Conservation (phyloP, 345 rosid species). For the Balakata baccata region DNA sequence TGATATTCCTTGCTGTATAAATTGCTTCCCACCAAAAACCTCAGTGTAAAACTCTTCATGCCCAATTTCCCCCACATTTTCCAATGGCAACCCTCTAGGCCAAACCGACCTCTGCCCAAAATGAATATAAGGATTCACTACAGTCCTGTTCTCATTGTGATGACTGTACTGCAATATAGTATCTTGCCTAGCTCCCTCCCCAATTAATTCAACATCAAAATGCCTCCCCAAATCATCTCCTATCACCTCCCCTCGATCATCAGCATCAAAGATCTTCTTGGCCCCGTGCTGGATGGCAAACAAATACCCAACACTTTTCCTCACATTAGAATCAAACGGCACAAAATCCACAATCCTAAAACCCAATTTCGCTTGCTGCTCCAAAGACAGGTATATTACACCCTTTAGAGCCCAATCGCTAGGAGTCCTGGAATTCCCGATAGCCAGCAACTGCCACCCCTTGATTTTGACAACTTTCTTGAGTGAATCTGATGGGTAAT, state of each 20-base stretch:
- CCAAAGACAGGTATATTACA: conserved; percentile 73
- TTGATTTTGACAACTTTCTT: conserved; percentile 57
- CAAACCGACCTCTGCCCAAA: conserved; percentile 97
- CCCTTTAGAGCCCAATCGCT: conserved; percentile 88
- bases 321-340: conserved; percentile 85
- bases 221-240: conserved; percentile 77
- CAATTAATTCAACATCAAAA: conserved; percentile 86
- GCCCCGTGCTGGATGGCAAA: conserved; percentile 98
- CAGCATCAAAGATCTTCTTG: conserved; percentile 85
- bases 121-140: conserved; percentile 89
- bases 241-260: conserved; percentile 88
- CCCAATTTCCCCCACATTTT: conserved; percentile 81
- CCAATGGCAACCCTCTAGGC: conserved; percentile 98
- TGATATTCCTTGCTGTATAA: conserved; percentile 92
- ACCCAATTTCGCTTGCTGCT: conserved; percentile 77
- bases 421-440: conserved; percentile 84
- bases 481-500: conserved; percentile 67
- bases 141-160: conserved; percentile 66
- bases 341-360: conserved; percentile 66
- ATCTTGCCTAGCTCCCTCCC: conserved; percentile 83
- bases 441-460: conserved; percentile 92
- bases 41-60: conserved; percentile 92
- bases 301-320: conserved; percentile 87
- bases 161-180: conserved; percentile 83
- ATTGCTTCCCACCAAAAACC: conserved; percentile 93